Evolutionary conservation across 108 stramenopile species (phyloP), one percentile per base, ranked within the genome.

Genomic region (Cyclotella kingstonii): DNA sequence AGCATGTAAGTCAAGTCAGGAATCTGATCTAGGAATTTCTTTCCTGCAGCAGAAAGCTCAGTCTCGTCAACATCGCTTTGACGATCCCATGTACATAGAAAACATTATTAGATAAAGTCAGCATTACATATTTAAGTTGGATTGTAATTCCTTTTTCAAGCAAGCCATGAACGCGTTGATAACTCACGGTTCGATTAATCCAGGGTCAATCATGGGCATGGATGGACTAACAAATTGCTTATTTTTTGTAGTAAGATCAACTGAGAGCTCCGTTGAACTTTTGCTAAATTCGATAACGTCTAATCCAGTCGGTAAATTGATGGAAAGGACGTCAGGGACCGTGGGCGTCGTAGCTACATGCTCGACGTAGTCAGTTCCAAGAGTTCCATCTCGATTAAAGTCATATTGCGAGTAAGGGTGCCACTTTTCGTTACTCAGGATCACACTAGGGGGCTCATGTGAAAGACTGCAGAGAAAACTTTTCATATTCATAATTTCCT

Each of bases 1-100:
- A 73, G 49, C 71, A 73, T 73, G 23, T 73, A 73, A 9, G 71
- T 64, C 29, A 73, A 63, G 29, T 73, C 71, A 22, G 71, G 71
- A 29, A 73, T 44, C 38, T 64, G 47, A 17, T 73, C 63, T 36
- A 64, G 28, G 26, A 73, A 73, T 31, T 51, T 57, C 48, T 64
- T 64, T 33, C 71, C 71, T 25, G 54, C 34, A 14, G 55, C 29
- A 18, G 71, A 72, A 17, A 72, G 40, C 29, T 68, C 42, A 30
- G 52, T 35, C 4, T 60, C 19, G 43, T 56, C 56, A 29, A 55
- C 35, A 6, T 64, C 56, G 5, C 62, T 29, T 26, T 38, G 28
- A 14, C 2, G 30, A 31, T 21, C n/a, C 27, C 8, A 28, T 7
- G 22, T 15, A 51, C 15, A 1, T 28, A 51, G 28, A 6, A 26